These are phyloP conservation scores for Terana coerulea DNA, from an alignment of 768 basidiomycete species.

Conservation along the genomic window DNA sequence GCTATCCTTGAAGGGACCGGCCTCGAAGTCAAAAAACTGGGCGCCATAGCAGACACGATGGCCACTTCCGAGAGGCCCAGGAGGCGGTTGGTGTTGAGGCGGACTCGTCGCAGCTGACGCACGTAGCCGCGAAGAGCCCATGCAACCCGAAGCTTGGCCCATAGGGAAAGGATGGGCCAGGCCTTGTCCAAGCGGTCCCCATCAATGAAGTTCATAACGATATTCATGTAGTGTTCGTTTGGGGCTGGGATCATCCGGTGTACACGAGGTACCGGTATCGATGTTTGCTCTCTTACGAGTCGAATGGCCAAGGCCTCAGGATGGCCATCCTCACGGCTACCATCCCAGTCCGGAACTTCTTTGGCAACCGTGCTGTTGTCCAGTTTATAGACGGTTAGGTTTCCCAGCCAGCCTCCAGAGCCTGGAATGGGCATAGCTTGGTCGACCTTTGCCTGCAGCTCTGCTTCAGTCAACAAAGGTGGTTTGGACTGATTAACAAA, in stretches of 20 bases:
- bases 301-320: constrained; percentile 1
- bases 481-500: background rate
- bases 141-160: constrained; percentile 22
- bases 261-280: constrained; percentile 17
- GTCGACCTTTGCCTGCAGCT: background rate
- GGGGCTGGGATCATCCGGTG: constrained; percentile 5
- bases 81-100: background rate
- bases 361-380: background rate
- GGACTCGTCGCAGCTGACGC: constrained; percentile 19
- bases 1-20: constrained; percentile 16
- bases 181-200: constrained; percentile 21
- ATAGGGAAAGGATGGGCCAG: constrained; percentile 23
- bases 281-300: constrained; percentile 3
- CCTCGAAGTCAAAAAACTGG: constrained; percentile 12
- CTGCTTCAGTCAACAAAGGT: background rate
- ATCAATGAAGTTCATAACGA: constrained; percentile 24
- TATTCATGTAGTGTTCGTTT: background rate
- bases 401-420: background rate
- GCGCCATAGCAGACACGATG: background rate
- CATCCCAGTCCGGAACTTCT: background rate
- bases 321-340: background rate
- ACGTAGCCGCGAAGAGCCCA: constrained; percentile 28
- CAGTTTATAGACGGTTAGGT: background rate
- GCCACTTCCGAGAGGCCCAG: background rate
- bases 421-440: background rate